Conservation (phyloP, 164 flowering plant genomes). For the Piper longum region DNA sequence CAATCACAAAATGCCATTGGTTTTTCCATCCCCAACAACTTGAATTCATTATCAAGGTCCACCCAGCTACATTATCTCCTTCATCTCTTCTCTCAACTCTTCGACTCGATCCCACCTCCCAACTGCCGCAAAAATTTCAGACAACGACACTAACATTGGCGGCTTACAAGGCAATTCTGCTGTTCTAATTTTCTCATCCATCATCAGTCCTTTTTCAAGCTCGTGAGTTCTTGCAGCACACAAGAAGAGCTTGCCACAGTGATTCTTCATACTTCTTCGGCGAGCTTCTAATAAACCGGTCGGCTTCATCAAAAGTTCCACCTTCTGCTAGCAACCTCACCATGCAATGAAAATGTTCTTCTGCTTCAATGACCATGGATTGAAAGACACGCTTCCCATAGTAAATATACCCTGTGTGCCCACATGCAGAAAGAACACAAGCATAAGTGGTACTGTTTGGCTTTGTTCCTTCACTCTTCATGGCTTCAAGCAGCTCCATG, state of each 20-base stretch:
- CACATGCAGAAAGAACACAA: slow-evolving; percentile 13
- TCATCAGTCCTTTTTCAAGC: slow-evolving; percentile 6
- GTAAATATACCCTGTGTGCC: slow-evolving; percentile 10
- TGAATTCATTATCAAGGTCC: slow-evolving; percentile 7
- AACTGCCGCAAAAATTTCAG: slow-evolving; percentile 11
- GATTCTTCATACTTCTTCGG: slow-evolving; percentile 1
- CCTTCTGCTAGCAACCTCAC: slow-evolving; percentile 12
- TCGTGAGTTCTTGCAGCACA: slow-evolving; percentile 14
- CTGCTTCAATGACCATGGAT: slow-evolving; percentile 14
- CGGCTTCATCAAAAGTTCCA: slow-evolving; percentile 12
- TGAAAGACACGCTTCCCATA: slow-evolving; percentile 8
- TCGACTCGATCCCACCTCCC: slow-evolving; percentile 13
- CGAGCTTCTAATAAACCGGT: slow-evolving; percentile 10
- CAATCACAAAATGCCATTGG: not conserved
- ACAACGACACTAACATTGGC: slow-evolving; percentile 5
- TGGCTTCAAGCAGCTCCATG: slow-evolving; percentile 11
- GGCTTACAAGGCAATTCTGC: slow-evolving; percentile 2
- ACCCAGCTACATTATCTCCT: slow-evolving; percentile 16
- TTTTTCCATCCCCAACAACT: slow-evolving; percentile 5
- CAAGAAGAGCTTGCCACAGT: slow-evolving; percentile 13
- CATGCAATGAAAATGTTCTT: slow-evolving; percentile 12
- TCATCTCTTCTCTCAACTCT: slow-evolving; percentile 7
- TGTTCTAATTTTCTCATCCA: slow-evolving; percentile 8
- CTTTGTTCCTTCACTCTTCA: slow-evolving; percentile 11
- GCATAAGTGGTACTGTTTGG: slow-evolving; percentile 14